These are phyloP conservation scores for Pontederia paniculata DNA, from an alignment of 176 grass and related monocot species.

Conservation along the genomic window DNA sequence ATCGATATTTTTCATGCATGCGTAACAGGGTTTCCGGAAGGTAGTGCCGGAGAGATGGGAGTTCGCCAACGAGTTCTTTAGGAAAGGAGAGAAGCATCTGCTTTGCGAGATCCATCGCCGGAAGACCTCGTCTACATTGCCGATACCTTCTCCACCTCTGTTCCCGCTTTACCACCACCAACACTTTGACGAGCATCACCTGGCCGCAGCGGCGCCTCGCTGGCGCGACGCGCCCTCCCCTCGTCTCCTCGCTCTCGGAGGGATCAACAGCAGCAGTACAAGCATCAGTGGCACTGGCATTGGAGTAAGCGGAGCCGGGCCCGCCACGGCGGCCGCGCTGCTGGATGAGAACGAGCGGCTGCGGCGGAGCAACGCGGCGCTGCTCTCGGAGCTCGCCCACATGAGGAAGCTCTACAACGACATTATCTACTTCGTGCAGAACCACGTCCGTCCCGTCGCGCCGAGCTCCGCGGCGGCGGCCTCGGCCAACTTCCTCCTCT, in stretches of 20 bases:
- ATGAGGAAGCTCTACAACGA: slow-evolving; percentile 22
- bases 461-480: slow-evolving; percentile 23
- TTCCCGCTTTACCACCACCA: slow-evolving; percentile 33
- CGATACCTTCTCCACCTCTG: neutral
- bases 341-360: slow-evolving; percentile 22
- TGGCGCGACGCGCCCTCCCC: slow-evolving; percentile 18
- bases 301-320: slow-evolving; percentile 8
- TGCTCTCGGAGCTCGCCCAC: slow-evolving; percentile 20
- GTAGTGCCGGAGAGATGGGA: slow-evolving; percentile 25
- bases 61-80: slow-evolving; percentile 23
- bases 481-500: slow-evolving; percentile 28
- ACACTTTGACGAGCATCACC: slow-evolving; percentile 38
- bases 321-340: slow-evolving; percentile 3
- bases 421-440: slow-evolving; percentile 28
- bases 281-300: neutral
- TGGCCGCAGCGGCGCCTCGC: slow-evolving; percentile 30
- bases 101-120: slow-evolving; percentile 66
- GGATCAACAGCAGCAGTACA: neutral
- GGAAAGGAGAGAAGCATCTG: slow-evolving; percentile 21
- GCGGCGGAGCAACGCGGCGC: slow-evolving; percentile 21
- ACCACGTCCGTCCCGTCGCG: slow-evolving; percentile 19
- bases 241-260: slow-evolving; percentile 18
- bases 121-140: slow-evolving; percentile 54
- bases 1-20: neutral
- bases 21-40: slow-evolving; percentile 69